These are phyloP conservation scores for Saccharomycopsis hybrid DNA, from an alignment of 1,139 yeast species.

Conservation along the genomic window DNA sequence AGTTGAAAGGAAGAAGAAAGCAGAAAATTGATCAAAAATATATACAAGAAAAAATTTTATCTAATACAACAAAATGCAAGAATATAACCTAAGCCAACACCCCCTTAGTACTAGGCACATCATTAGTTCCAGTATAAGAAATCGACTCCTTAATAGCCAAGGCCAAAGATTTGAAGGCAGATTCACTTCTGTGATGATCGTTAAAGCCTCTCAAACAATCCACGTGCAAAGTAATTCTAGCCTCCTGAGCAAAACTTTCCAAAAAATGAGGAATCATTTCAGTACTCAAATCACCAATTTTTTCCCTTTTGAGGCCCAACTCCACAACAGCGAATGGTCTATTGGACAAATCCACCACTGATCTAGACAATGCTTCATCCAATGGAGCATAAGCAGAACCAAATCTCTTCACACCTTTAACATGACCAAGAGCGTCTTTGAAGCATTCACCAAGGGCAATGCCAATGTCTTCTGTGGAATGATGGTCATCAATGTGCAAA, in stretches of 20 bases:
- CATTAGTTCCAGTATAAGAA: constrained; percentile 76
- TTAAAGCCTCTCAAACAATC: constrained; percentile 90
- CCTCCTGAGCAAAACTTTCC: constrained; percentile 90
- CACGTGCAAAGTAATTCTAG: constrained; percentile 85
- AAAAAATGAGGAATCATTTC: constrained; percentile 97
- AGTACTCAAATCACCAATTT: constrained; percentile 83
- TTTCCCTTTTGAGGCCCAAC: constrained; percentile 84
- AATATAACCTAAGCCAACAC: constrained; percentile 42
- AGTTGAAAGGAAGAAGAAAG: neutral
- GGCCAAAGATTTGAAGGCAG: constrained; percentile 94
- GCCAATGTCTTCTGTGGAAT: constrained; percentile 92
- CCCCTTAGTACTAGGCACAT: constrained; percentile 95
- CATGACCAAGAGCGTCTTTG: constrained; percentile 82
- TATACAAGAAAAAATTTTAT: neutral
- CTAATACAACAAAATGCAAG: constrained; percentile 28
- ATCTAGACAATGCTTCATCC: constrained; percentile 91
- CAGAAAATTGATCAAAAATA: neutral
- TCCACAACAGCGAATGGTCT: constrained; percentile 90
- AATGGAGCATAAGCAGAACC: constrained; percentile 95
- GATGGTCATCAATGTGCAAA: constrained; percentile 94
- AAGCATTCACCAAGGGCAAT: constrained; percentile 88
- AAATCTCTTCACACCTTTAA: constrained; percentile 85
- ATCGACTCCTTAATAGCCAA: constrained; percentile 85
- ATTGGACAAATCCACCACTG: constrained; percentile 89
- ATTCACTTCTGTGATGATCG: constrained; percentile 94